Conservation (phyloP, 495 filamentous ascomycete genomes). For the Talaromyces ruber region DNA sequence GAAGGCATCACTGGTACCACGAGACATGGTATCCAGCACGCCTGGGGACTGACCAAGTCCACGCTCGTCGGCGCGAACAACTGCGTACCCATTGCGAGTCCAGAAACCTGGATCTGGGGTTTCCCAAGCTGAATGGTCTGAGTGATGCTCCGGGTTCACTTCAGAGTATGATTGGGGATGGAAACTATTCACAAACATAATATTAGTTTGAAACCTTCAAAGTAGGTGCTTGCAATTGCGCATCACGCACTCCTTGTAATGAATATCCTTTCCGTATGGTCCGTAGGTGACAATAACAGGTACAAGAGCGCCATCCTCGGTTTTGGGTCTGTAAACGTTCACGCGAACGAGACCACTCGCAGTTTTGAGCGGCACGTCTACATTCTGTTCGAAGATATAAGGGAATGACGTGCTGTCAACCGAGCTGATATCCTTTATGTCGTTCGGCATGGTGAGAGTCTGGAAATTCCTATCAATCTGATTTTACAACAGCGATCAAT, state of each 20-base stretch:
- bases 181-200: conserved; percentile 14
- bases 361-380: conserved; percentile 22
- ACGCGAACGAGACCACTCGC: conserved; percentile 27
- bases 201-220: neutral
- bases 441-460: conserved; percentile 25
- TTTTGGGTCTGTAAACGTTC: conserved; percentile 33
- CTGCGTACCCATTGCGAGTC: conserved; percentile 51
- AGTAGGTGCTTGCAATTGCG: neutral
- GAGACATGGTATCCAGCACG: conserved; percentile 51
- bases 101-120: conserved; percentile 56
- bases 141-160: conserved; percentile 35
- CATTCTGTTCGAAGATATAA: conserved; percentile 33
- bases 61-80: conserved; percentile 52
- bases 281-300: conserved; percentile 36
- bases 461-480: neutral
- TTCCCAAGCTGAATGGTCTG: conserved; percentile 50
- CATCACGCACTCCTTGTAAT: conserved; percentile 18
- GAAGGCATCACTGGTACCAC: conserved; percentile 48
- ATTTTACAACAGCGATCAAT: neutral
- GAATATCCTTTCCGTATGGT: conserved; percentile 57
- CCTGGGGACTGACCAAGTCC: conserved; percentile 52
- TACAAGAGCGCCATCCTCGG: conserved; percentile 11
- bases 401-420: conserved; percentile 22
- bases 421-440: conserved; percentile 29
- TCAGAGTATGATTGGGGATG: conserved; percentile 35